phyloP scores from a whole-genome alignment of 2,329 filamentous ascomycete species.

The Alternaria viburni region DNA sequence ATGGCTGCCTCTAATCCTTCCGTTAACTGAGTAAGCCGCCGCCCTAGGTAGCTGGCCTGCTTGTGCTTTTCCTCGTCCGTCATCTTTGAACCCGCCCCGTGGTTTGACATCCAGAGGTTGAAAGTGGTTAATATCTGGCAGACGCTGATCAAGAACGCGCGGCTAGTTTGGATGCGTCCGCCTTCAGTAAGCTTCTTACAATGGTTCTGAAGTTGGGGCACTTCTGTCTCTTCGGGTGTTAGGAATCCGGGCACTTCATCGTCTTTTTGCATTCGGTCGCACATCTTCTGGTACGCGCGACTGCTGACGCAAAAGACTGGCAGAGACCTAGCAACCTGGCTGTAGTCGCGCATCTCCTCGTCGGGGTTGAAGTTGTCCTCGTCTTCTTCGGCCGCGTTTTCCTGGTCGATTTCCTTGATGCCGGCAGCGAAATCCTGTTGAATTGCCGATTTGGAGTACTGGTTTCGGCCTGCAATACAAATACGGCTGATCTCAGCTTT shows the following conservation, averaged over 20 bases:
- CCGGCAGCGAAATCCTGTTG: constrained; percentile 65
- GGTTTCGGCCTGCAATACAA: constrained; percentile 64
- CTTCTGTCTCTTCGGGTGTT: constrained; percentile 60
- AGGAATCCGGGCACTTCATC: constrained; percentile 60
- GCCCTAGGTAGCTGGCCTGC: constrained; percentile 49
- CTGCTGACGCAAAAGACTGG: constrained; percentile 71
- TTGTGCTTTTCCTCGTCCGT: constrained; percentile 49
- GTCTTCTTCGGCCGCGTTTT: constrained; percentile 60
- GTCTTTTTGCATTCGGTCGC: constrained; percentile 62
- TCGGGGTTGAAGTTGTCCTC: constrained; percentile 62
- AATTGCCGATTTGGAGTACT: constrained; percentile 62
- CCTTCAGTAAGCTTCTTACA: constrained; percentile 64
- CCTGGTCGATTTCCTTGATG: constrained; percentile 66
- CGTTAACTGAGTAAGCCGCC: constrained; percentile 50
- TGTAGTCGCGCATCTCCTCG: constrained; percentile 63
- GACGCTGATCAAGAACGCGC: constrained; percentile 60
- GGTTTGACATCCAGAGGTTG: constrained; percentile 57
- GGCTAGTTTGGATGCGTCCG: constrained; percentile 53
- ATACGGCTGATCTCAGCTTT: constrained; percentile 46
- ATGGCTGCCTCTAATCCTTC: constrained; percentile 52
- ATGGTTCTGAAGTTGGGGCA: constrained; percentile 63
- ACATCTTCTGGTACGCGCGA: constrained; percentile 67
- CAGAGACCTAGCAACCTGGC: constrained; percentile 60
- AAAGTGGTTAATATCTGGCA: constrained; percentile 61
- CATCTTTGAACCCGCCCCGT: constrained; percentile 51